Percentiles rank a stretch among this genome's conserved stretches.
Conservation (phyloP, 2,329 filamentous ascomycete species). For the Sordariomycetes sp. region DNA sequence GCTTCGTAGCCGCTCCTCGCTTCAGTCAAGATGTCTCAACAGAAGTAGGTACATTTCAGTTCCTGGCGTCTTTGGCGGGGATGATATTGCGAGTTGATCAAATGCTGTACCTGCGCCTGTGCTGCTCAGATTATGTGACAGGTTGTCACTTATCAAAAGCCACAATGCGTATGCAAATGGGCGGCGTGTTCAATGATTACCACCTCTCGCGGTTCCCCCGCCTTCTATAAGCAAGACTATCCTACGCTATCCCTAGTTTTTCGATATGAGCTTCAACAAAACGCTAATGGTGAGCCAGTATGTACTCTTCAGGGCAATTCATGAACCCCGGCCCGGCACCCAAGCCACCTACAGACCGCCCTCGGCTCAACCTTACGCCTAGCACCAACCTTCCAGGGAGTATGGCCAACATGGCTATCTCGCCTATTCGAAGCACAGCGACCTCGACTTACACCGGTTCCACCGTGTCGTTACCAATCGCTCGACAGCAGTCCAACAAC, state of each 20-base stretch:
- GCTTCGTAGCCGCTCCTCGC: too few relatives aligned
- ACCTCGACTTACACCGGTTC: slow-evolving; percentile 63
- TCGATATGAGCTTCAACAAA: too few relatives aligned
- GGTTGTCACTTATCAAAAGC: too few relatives aligned
- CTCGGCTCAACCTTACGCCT: slow-evolving; percentile 71
- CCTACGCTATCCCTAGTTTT: background rate
- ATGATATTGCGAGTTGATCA: too few relatives aligned
- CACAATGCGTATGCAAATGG: too few relatives aligned
- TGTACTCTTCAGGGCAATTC: slow-evolving; percentile 59
- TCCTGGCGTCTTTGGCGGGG: too few relatives aligned
- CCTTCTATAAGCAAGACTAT: background rate
- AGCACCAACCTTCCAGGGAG: slow-evolving; percentile 66
- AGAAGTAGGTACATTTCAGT: background rate
- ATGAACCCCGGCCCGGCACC: slow-evolving; percentile 97
- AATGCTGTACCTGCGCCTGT: too few relatives aligned
- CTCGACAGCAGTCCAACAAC: slow-evolving; percentile 50
- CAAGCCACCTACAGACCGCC: slow-evolving; percentile 74
- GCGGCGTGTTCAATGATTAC: too few relatives aligned
- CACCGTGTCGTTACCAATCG: slow-evolving; percentile 63
- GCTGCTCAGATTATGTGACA: too few relatives aligned
- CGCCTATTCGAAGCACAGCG: slow-evolving; percentile 56
- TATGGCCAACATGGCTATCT: slow-evolving; percentile 71
- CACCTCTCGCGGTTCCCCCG: background rate
- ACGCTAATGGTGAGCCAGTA: slow-evolving; percentile 1
- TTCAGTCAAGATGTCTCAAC: slow-evolving; percentile 1